phyloP scores from a whole-genome alignment of 306 rosid species.

The Erythrophleum fordii region DNA sequence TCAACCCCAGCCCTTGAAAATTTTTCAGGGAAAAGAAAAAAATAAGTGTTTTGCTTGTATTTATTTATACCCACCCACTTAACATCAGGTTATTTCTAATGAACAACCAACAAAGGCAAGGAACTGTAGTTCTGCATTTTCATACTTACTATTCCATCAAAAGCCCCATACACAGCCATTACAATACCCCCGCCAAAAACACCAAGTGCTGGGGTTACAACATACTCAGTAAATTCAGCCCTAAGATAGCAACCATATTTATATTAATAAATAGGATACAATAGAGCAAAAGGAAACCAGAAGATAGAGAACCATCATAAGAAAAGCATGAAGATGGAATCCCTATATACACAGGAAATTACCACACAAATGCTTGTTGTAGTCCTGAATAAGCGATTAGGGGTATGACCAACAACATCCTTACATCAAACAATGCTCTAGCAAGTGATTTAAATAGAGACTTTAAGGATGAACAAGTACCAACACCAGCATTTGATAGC shows the following conservation, averaged over 20 bases:
- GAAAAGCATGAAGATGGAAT: constrained; percentile 34
- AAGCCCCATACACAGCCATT: constrained; percentile 95
- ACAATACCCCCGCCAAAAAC: constrained; percentile 91
- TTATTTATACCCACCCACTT: background rate
- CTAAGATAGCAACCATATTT: constrained; percentile 46
- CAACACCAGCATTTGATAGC: constrained; percentile 45
- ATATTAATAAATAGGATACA: constrained; percentile 28
- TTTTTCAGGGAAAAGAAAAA: too few species aligned
- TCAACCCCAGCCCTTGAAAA: background rate
- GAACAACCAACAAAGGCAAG: constrained; percentile 21
- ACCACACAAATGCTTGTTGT: constrained; percentile 97
- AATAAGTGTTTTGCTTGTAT: too few species aligned
- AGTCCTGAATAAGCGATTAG: constrained; percentile 92
- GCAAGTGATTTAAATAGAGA: constrained; percentile 61
- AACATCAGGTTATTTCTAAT: background rate
- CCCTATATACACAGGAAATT: constrained; percentile 46
- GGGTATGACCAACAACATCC: constrained; percentile 84
- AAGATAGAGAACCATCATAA: constrained; percentile 10
- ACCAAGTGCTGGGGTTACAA: constrained; percentile 83
- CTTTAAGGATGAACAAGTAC: constrained; percentile 48
- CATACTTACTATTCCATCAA: constrained; percentile 85
- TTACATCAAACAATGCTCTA: constrained; percentile 56
- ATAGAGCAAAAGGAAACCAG: constrained; percentile 8
- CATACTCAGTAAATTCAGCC: constrained; percentile 81
- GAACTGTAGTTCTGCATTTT: constrained; percentile 33